Evolutionary conservation across 2,329 filamentous ascomycete genomes (phyloP), one percentile per base, ranked within the genome.

Genomic region (Epichloe sp.): DNA sequence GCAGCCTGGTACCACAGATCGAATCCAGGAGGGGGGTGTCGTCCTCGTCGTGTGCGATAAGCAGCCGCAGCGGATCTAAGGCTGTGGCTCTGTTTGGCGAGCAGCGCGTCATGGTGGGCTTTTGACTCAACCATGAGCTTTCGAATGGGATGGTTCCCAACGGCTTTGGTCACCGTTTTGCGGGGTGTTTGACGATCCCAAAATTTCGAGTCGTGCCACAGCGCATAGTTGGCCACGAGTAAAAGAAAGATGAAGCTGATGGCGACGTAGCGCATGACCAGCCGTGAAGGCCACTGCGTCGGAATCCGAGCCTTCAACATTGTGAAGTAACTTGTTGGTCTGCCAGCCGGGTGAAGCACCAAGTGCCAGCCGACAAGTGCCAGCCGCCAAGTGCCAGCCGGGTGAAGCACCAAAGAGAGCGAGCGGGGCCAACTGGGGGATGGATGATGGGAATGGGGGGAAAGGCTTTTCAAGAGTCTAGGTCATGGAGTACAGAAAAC

Each of bases 11-110:
- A 74, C 80, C 80, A 83, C 45, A 71, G 65, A 54, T 79, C 72
- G 58, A 84, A 84, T n/a, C 77, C 77, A 0, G 80, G 80, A 3
- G 80, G 80, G 2, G 79, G 80, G 57, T 83, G 77, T 23, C 79
- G 71, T 21, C 78, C 78, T 54, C 80, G 71, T 46, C 73, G 71
- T 26, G 66, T 61, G 52, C 80, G 73, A 59, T 84, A 84, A 21
- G 71, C 73, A 4, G 68, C 66, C 0, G 80, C 77, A 5, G 78
- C 76, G 14, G 74, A 69, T 10, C 66, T 63, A 48, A 84, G 64
- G 15, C 71, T 71, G 52, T 63, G 64, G 36, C 77, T 78, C 53
- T 73, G 69, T 36, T 68, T 66, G 14, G 66, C 58, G 17, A 79
- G 62, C 26, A 72, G 56, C 8, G 60, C 56, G 14, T 69, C 65